Percentiles rank a stretch among this genome's conserved stretches.
These are phyloP conservation scores for Camelina laxa DNA, from an alignment of 345 rosid species.

Conservation along the genomic window DNA sequence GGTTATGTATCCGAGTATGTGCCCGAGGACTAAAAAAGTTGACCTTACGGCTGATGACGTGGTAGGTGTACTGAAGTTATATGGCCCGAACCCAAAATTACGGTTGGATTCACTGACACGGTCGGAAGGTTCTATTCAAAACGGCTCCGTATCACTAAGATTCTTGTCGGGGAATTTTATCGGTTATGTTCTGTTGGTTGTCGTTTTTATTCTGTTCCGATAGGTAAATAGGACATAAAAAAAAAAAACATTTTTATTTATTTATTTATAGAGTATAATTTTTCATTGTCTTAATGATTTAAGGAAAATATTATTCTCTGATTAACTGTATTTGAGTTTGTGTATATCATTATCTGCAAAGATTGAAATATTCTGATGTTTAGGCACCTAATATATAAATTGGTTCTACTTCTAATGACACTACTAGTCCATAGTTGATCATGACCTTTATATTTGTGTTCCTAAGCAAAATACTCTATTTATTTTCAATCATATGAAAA, in stretches of 20 bases:
- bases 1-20: slow-evolving; percentile 92
- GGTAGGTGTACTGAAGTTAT: slow-evolving; percentile 75
- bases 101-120: slow-evolving; percentile 60
- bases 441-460: neutral
- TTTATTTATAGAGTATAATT: neutral
- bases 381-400: slow-evolving; percentile 11
- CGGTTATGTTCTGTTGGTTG: slow-evolving; percentile 43
- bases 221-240: slow-evolving; percentile 21
- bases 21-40: slow-evolving; percentile 62
- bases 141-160: slow-evolving; percentile 36
- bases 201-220: slow-evolving; percentile 42
- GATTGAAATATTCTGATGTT: slow-evolving; percentile 23
- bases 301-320: slow-evolving; percentile 27
- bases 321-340: slow-evolving; percentile 24
- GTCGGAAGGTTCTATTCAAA: slow-evolving; percentile 59
- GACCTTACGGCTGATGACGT: slow-evolving; percentile 81
- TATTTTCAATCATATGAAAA: no score
- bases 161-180: slow-evolving; percentile 39
- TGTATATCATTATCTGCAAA: slow-evolving; percentile 20
- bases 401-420: slow-evolving; percentile 3
- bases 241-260: no score
- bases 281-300: no score
- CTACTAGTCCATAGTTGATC: neutral
- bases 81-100: slow-evolving; percentile 80
- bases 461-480: no score